These are phyloP conservation scores for Cryptosporidium ubiquitum DNA, from an alignment of 169 alveolate species.

Conservation along the genomic window DNA sequence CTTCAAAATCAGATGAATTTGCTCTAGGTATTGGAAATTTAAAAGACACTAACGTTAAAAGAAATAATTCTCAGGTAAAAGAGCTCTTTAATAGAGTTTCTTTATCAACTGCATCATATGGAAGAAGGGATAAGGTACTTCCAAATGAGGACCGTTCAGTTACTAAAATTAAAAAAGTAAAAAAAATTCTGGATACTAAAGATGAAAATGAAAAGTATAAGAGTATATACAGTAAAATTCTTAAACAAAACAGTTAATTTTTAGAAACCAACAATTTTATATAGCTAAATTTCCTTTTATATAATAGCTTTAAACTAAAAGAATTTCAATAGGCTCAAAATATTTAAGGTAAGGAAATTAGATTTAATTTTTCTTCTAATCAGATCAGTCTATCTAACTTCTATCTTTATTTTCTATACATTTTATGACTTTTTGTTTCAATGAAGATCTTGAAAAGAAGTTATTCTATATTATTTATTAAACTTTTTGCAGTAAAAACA, in stretches of 20 bases:
- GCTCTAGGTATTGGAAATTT: conserved; percentile 41
- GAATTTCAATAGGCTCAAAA: neutral
- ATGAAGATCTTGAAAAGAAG: too few relatives aligned
- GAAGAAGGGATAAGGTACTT: conserved; percentile 53
- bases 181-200: conserved; percentile 13
- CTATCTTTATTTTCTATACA: neutral
- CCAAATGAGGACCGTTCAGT: conserved; percentile 24
- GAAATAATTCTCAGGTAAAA: conserved; percentile 18
- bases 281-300: neutral
- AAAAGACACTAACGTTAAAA: conserved; percentile 24
- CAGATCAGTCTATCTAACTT: neutral
- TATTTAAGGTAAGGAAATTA: neutral
- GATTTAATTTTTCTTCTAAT: too few relatives aligned
- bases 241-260: neutral
- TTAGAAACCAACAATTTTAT: neutral
- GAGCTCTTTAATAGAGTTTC: conserved; percentile 53
- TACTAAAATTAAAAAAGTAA: conserved; percentile 23
- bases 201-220: conserved; percentile 34
- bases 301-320: neutral
- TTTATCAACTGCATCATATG: conserved; percentile 71
- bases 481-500: neutral
- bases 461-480: too few relatives aligned
- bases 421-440: too few relatives aligned
- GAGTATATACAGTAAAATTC: conserved; percentile 23
- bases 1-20: neutral